A percentile compares a stretch with the other conserved stretches of the same genome.
Evolutionary conservation across 1,284 basidiomycete species (phyloP).

Genomic region (Ceratorhiza oryzae-sativae): DNA sequence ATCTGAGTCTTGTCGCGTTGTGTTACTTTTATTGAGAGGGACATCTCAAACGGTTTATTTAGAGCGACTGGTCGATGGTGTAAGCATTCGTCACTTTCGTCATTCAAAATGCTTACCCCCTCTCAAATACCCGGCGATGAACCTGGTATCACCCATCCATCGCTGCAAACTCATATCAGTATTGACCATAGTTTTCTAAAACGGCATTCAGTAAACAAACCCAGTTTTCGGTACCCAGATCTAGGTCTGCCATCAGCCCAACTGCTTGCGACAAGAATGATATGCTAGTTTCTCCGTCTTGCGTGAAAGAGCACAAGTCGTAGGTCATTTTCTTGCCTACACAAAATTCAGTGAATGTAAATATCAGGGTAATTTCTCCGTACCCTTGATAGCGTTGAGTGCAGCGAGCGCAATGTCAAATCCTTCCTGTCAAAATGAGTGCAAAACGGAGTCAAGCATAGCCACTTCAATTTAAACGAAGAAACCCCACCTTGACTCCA

Average conservation of each 20-base stretch:
- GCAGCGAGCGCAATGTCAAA: constrained; percentile 77
- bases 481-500: constrained; percentile 61
- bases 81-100: background rate
- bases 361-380: background rate
- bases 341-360: background rate
- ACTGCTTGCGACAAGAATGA: constrained; percentile 89
- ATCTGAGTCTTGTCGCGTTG: constrained; percentile 78
- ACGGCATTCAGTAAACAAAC: constrained; percentile 1
- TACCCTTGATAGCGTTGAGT: constrained; percentile 89
- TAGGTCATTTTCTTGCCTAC: constrained; percentile 73
- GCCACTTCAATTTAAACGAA: background rate
- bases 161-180: constrained; percentile 80
- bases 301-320: constrained; percentile 83
- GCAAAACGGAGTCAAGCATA: background rate
- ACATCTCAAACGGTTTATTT: constrained; percentile 71
- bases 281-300: constrained; percentile 70
- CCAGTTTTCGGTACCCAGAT: constrained; percentile 58
- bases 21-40: constrained; percentile 73
- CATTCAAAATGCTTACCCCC: constrained; percentile 58
- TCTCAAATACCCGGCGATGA: constrained; percentile 81
- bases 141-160: constrained; percentile 94
- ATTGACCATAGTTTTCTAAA: constrained; percentile 46
- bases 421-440: constrained; percentile 60
- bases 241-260: constrained; percentile 92
- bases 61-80: constrained; percentile 59